phyloP scores from a whole-genome alignment of 345 rosid genomes.

The Tarenaya hassleriana region DNA sequence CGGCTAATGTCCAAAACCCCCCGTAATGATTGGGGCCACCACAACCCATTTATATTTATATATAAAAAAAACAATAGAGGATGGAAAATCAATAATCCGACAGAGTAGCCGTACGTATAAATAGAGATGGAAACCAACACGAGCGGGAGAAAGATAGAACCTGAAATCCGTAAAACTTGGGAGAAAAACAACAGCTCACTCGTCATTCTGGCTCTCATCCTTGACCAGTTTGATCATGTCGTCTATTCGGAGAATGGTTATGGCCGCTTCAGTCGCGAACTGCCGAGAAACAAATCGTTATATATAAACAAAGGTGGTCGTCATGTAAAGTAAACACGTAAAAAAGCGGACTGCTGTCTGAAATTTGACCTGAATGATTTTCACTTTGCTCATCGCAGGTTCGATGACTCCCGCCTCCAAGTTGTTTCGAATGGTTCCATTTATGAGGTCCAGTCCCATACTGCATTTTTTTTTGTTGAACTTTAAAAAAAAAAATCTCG shows the following conservation, averaged over 20 bases:
- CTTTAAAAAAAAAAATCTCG: not conserved
- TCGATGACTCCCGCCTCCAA: constrained; percentile 97
- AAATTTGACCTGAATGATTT: constrained; percentile 78
- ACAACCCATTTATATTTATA: too few species aligned
- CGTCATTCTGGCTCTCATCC: constrained; percentile 77
- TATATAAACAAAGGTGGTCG: too few species aligned
- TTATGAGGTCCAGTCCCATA: constrained; percentile 89
- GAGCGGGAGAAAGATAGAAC: too few species aligned
- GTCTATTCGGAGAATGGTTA: constrained; percentile 90
- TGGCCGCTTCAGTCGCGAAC: constrained; percentile 98
- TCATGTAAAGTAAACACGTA: too few species aligned
- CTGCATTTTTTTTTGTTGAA: constrained; percentile 41
- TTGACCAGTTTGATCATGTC: constrained; percentile 95
- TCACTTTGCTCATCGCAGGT: constrained; percentile 99
- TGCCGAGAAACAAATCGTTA: constrained; percentile 29
- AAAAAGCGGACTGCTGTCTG: not conserved
- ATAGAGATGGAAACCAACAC: too few species aligned
- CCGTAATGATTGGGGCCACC: too few species aligned
- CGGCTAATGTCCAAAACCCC: too few species aligned
- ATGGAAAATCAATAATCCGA: too few species aligned
- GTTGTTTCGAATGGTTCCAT: constrained; percentile 81
- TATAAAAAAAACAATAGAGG: too few species aligned
- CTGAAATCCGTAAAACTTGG: too few species aligned
- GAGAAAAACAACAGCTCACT: not conserved
- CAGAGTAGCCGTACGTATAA: too few species aligned